Evolutionary conservation across 768 basidiomycete genomes (phyloP).

Genomic region (Trametes cingulata): DNA sequence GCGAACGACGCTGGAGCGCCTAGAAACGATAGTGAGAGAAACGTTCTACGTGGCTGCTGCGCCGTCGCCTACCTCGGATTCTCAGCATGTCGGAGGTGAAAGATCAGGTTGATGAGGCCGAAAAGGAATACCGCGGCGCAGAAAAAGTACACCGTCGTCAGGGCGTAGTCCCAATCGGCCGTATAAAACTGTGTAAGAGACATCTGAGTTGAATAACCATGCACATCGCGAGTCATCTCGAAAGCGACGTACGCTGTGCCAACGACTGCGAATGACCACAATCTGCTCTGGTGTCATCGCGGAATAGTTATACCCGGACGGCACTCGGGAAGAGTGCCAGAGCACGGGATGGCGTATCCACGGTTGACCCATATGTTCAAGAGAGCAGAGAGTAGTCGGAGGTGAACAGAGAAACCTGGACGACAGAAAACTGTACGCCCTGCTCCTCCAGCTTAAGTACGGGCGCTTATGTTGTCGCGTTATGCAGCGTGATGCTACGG

Average conservation of each 20-base stretch:
- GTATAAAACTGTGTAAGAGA: conserved; percentile 29
- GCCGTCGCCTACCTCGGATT: not conserved
- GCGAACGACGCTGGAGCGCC: not conserved
- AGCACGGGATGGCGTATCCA: conserved; percentile 32
- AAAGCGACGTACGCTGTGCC: conserved; percentile 30
- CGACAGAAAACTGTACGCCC: not conserved
- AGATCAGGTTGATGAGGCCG: not conserved
- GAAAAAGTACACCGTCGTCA: conserved; percentile 34
- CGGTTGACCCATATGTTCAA: conserved; percentile 27
- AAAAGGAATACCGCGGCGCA: conserved; percentile 28
- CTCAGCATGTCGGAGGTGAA: not conserved
- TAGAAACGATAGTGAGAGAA: not conserved
- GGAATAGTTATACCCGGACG: conserved; percentile 26
- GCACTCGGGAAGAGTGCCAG: conserved; percentile 32
- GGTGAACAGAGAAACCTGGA: not conserved
- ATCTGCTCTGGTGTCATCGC: conserved; percentile 29
- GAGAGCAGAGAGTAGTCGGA: not conserved
- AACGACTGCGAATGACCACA: conserved; percentile 25
- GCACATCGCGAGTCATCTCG: not conserved
- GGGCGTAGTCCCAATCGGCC: conserved; percentile 36
- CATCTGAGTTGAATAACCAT: not conserved
- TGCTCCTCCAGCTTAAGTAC: not conserved
- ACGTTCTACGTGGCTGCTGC: not conserved
- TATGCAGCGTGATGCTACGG: not conserved
- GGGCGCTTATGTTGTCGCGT: not conserved